Base-by-base conservation (phyloP, 108 stramenopile genomes). In the Craspedostauros australis region DNA sequence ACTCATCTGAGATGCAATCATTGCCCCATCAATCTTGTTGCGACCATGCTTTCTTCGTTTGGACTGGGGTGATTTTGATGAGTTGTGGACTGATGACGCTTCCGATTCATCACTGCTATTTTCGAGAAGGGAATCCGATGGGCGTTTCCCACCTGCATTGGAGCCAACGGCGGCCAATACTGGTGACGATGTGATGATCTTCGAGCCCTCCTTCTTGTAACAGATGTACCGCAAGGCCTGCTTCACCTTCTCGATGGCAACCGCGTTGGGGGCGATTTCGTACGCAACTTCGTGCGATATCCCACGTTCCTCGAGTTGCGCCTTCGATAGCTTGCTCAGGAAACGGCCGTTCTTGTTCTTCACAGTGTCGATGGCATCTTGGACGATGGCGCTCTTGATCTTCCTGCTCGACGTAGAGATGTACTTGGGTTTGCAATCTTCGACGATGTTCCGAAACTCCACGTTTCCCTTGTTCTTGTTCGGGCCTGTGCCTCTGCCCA, bases 191-290 rank as follows among this genome's bases (percentile, higher is more conserved):
- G n/a, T n/a, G n/a, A n/a, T n/a, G n/a, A n/a, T n/a, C n/a, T n/a
- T n/a, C n/a, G n/a, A n/a, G n/a, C n/a, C n/a, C 4, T 44, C 57
- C 42, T 67, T 67, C 50, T 67, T 67, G 57, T 67, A 67, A 51
- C 59, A 57, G 2, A 67, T 57, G 32, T 77, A 72, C 43, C 76
- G 57, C 27, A 77, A 49, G 1, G 72, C 68, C 40, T 73, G 72
- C 48, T 77, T 77, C 0, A 68, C 51, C 54, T 77, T 77, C 33
- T 77, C 76, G 12, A 73, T 58, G 4, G 68, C 72, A 9, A 67
- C 69, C 11, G 42, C 42, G 34, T 70, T 60, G 29, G 68, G 58
- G 32, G 60, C 71, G 15, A 69, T 44, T 46, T 69, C 72, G 34
- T 62, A 77, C 31, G 44, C 55, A n/a, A n/a, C n/a, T n/a, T n/a